A percentile compares a stretch with the other conserved stretches of the same genome.
These are phyloP conservation scores for Pichia sp. DNA, from an alignment of 1,139 yeast genomes.

Conservation along the genomic window DNA sequence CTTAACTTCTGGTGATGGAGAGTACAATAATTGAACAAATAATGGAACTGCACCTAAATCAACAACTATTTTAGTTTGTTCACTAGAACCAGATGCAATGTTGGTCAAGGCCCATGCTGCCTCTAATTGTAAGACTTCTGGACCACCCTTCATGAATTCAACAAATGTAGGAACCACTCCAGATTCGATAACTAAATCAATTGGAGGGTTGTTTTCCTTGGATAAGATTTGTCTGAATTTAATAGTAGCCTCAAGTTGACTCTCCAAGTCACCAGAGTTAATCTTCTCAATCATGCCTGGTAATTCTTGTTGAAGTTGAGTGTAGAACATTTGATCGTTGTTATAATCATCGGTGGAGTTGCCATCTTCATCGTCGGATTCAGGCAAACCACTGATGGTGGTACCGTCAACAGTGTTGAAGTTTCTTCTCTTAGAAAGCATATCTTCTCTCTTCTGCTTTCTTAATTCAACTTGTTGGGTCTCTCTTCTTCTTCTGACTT, in stretches of 20 bases:
- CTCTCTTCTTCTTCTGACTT: conserved; percentile 95
- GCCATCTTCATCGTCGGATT: conserved; percentile 38
- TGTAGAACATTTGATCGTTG: conserved; percentile 46
- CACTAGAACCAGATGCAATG: conserved; percentile 92
- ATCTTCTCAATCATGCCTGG: conserved; percentile 84
- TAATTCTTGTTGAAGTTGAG: conserved; percentile 63
- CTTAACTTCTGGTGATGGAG: conserved; percentile 83
- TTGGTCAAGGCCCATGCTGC: conserved; percentile 99
- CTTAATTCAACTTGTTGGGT: conserved; percentile 95
- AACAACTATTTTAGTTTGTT: conserved; percentile 85
- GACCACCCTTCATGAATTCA: conserved; percentile 69
- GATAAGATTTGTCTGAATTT: conserved; percentile 90
- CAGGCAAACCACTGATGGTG: conserved; percentile 10
- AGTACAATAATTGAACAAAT: conserved; percentile 73
- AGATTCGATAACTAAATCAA: conserved; percentile 82
- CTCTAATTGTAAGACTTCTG: conserved; percentile 87
- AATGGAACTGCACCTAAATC: conserved; percentile 91
- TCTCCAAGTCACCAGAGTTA: conserved; percentile 68
- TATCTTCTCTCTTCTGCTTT: conserved; percentile 95
- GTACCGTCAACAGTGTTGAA: conserved; percentile 32
- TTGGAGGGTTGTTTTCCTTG: conserved; percentile 96
- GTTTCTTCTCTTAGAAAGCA: conserved; percentile 87
- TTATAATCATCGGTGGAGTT: conserved; percentile 31
- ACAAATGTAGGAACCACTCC: conserved; percentile 93
- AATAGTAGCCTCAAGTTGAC: conserved; percentile 82